Conservation (phyloP, 2,329 filamentous ascomycete genomes). For the Neodidymelliopsis sp. region DNA sequence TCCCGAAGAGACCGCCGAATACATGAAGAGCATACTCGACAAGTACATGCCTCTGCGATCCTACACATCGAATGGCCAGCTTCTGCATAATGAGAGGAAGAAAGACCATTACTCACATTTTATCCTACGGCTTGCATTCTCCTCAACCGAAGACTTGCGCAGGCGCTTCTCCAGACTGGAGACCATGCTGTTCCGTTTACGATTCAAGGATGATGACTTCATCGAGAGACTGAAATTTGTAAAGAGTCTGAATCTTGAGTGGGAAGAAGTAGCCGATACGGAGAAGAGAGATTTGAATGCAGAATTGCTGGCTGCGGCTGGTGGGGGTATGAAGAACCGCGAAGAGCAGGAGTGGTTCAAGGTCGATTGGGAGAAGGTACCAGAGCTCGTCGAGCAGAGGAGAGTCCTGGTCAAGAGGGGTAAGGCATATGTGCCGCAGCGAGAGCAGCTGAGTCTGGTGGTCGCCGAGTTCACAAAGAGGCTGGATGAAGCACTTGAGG, state of each 20-base stretch:
- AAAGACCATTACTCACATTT: constrained; percentile 99
- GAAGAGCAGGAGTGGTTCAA: constrained; percentile 95
- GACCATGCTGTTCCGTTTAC: constrained; percentile 84
- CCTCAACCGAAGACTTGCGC: constrained; percentile 87
- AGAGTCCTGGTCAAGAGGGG: constrained; percentile 79
- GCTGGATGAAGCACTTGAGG: constrained; percentile 83
- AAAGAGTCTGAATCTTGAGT: constrained; percentile 77
- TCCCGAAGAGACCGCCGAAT: constrained; percentile 78
- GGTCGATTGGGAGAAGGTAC: constrained; percentile 92
- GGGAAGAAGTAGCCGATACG: constrained; percentile 80
- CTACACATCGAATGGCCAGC: constrained; percentile 69
- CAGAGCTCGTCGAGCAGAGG: constrained; percentile 83
- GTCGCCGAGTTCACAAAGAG: constrained; percentile 82
- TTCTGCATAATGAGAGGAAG: constrained; percentile 76
- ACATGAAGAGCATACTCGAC: constrained; percentile 86
- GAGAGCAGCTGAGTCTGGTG: constrained; percentile 89
- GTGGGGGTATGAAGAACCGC: constrained; percentile 59
- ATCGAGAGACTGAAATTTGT: constrained; percentile 80
- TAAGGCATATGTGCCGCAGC: constrained; percentile 88
- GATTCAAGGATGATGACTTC: constrained; percentile 78
- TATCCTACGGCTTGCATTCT: constrained; percentile 91
- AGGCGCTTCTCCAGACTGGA: constrained; percentile 87
- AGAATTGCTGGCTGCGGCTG: constrained; percentile 60
- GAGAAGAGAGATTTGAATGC: constrained; percentile 75
- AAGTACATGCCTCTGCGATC: constrained; percentile 85